Evolutionary conservation across 495 filamentous ascomycete species (phyloP).

Genomic region (Parachaetomium inaequale): DNA sequence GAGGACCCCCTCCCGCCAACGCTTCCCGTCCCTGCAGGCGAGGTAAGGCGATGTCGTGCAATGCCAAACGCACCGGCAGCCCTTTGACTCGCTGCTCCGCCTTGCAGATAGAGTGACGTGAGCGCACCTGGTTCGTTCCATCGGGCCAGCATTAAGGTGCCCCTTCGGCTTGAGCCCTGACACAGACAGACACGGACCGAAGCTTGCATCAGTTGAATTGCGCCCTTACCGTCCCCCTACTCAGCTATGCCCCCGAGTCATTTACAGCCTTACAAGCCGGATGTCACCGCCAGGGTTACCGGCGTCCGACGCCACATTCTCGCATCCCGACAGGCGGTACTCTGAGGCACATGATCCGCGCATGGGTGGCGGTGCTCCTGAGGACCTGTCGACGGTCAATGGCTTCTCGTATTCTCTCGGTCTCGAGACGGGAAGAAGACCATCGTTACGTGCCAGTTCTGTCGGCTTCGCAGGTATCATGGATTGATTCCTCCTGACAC

Average conservation of each 20-base stretch:
- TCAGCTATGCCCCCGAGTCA: not conserved
- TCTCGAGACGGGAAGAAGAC: not conserved
- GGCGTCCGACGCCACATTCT: not conserved
- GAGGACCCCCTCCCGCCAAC: no score
- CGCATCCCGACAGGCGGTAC: conserved; percentile 5
- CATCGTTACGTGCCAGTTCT: not conserved
- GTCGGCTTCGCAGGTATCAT: no score
- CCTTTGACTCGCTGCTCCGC: not conserved
- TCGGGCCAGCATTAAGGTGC: not conserved
- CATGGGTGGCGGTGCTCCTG: not conserved
- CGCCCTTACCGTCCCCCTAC: not conserved
- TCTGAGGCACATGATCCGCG: not conserved
- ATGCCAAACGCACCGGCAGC: not conserved
- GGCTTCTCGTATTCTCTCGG: not conserved
- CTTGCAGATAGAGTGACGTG: not conserved
- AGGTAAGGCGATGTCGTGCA: not conserved
- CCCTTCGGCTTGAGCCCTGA: not conserved
- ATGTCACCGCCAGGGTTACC: not conserved
- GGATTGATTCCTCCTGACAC: not conserved
- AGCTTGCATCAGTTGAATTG: not conserved
- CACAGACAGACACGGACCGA: not conserved
- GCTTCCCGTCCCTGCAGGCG: not conserved
- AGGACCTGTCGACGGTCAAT: not conserved
- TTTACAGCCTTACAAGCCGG: not conserved
- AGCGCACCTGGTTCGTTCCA: not conserved